phyloP scores from a whole-genome alignment of 345 rosid species.

The Rhodamnia rubescens region DNA sequence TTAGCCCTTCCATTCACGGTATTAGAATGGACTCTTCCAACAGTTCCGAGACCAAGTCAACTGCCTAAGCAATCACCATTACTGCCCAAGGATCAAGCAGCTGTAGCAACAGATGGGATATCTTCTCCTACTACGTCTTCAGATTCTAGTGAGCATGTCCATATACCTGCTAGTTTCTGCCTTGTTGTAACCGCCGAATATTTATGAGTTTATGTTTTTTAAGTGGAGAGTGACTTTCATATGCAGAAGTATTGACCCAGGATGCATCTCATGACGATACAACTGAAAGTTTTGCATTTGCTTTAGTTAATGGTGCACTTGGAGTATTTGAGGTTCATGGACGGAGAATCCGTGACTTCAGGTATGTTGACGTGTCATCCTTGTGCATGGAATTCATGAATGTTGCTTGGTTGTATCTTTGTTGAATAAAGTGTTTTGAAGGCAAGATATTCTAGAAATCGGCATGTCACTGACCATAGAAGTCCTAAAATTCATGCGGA shows the following conservation, averaged over 20 bases:
- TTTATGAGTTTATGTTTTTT: neutral
- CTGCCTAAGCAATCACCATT: constrained; percentile 33
- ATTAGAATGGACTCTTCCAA: constrained; percentile 99
- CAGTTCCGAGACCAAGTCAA: constrained; percentile 75
- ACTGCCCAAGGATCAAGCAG: constrained; percentile 20
- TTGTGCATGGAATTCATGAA: neutral
- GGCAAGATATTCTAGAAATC: no score
- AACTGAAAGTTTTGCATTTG: constrained; percentile 95
- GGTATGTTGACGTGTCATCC: constrained; percentile 20
- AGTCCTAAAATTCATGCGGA: neutral
- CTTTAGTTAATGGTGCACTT: constrained; percentile 93
- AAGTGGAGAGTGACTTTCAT: constrained; percentile 7
- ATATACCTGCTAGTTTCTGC: neutral
- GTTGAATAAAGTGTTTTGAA: neutral
- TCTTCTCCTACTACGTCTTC: constrained; percentile 39
- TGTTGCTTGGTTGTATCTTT: neutral
- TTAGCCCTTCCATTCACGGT: constrained; percentile 99
- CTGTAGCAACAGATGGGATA: constrained; percentile 34
- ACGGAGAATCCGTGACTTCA: constrained; percentile 87
- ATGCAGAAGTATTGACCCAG: constrained; percentile 33
- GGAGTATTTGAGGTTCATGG: constrained; percentile 99
- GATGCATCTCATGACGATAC: constrained; percentile 66
- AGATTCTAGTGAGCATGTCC: constrained; percentile 56
- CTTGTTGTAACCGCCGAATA: neutral
- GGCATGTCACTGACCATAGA: neutral